Evolutionary conservation across 306 rosid genomes (phyloP).

Genomic region (Delonix regia): DNA sequence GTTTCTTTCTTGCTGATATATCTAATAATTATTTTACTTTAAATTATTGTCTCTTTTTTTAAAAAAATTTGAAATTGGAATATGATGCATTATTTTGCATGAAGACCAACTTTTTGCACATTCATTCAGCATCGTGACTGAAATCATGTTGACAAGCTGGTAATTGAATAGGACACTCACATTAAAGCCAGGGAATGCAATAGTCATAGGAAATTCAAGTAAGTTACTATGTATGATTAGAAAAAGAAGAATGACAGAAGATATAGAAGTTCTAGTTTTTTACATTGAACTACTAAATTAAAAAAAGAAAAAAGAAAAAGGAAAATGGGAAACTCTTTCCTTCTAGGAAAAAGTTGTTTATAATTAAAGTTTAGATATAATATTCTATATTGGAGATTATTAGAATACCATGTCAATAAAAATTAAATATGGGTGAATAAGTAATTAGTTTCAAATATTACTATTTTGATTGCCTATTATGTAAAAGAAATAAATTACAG

Average conservation of each 20-base stretch:
- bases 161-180: conserved; percentile 37
- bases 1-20: conserved; percentile 26
- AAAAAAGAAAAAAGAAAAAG: neutral
- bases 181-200: conserved; percentile 27
- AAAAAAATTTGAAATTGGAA: conserved; percentile 7
- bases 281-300: neutral
- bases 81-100: conserved; percentile 16
- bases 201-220: neutral
- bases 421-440: no score
- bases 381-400: no score
- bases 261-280: neutral
- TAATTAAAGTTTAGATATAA: no score
- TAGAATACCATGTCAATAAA: no score
- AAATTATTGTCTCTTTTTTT: neutral
- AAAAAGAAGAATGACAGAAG: no score
- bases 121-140: conserved; percentile 20
- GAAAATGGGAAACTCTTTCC: no score
- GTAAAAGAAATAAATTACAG: no score
- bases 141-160: conserved; percentile 28
- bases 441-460: no score
- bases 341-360: no score
- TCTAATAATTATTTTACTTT: conserved; percentile 30
- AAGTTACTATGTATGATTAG: neutral
- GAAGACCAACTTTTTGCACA: conserved; percentile 19
- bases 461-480: no score